Conservation (phyloP, 208 protist genomes). For the Crithidia brevicula region DNA sequence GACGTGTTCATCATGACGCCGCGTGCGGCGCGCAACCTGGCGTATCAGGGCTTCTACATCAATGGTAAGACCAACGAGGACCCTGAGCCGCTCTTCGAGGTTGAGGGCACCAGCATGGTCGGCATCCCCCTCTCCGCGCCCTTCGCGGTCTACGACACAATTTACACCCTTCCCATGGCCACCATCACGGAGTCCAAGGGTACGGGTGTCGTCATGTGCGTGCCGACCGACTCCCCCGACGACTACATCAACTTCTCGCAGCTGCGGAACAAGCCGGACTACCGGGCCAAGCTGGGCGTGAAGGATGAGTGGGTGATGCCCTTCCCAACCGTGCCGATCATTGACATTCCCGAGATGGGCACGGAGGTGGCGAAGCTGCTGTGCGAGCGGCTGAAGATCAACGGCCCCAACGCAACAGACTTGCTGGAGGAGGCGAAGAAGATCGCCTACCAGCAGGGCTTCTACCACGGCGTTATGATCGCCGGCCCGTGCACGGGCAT, state of each 20-base stretch:
- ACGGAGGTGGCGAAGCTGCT: conserved; percentile 79
- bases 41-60: conserved; percentile 95
- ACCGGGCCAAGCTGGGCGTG: conserved; percentile 93
- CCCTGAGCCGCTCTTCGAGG: conserved; percentile 77
- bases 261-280: conserved; percentile 95
- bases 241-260: conserved; percentile 98
- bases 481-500: conserved; percentile 70
- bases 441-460: conserved; percentile 97
- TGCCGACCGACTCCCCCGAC: conserved; percentile 98
- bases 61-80: conserved; percentile 83
- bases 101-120: conserved; percentile 95
- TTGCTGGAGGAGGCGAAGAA: conserved; percentile 98
- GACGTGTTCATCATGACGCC: conserved; percentile 97
- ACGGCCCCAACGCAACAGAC: conserved; percentile 95
- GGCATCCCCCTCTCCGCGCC: conserved; percentile 95
- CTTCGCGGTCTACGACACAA: conserved; percentile 68
- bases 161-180: conserved; percentile 98
- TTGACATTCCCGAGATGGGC: conserved; percentile 95
- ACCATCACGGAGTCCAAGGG: conserved; percentile 98
- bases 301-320: conserved; percentile 96
- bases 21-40: conserved; percentile 95
- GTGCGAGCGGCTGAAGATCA: conserved; percentile 97
- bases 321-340: conserved; percentile 96
- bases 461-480: conserved; percentile 97
- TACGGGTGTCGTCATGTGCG: conserved; percentile 98